Base-by-base conservation (phyloP, 2,329 filamentous ascomycete genomes). In the Thelonectria blattea region DNA sequence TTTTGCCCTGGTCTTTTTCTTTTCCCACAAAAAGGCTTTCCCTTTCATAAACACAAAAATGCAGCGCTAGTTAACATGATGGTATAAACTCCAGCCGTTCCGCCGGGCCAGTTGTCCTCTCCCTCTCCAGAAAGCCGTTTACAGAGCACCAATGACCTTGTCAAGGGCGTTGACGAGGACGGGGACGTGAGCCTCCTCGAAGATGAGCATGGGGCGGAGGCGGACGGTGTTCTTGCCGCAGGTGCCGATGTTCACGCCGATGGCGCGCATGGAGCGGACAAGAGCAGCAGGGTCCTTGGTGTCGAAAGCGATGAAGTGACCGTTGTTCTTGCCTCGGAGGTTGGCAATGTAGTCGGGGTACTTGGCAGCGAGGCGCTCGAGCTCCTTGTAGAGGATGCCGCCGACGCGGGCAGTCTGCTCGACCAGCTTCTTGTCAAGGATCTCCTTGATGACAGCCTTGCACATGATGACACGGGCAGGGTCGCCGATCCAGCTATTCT, bases 241-340 rank as follows among this genome's bases (percentile, higher is more conserved):
- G n/a, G 90, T 91, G 64, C 91, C 91, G 72, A 93, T 88, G 77
- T 93, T 93, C 71, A 94, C 80, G 61, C 91, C 91, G 3, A 89
- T 79, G 2, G 76, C 79, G 84, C 92, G 93, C 66, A 89, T 89
- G 76, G 85, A 87, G 75, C 80, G 85, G 63, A 93, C 76, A 70
- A 94, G 85, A 67, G 86, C 84, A 65, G 91, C 90, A 45, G 90
- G 79, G 65, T 88, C 80, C 62, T 87, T 88, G 52, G 85, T 89
- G 71, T 94, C 91, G 80, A 90, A 94, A 27, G 91, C 91, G 72
- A 94, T 89, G 78, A 92, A 94, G 3, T 90, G 93, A 58, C 73
- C 66, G 74, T 91, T 88, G 39, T 88, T 88, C 80, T 93, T 89
- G 37, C 91, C 91, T 70, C 91, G 84, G 54, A 94, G 81, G 78